Evolutionary conservation across 2,329 filamentous ascomycete genomes (phyloP), one percentile per base, ranked within the genome.

Genomic region (Fusarium praegraminearum): DNA sequence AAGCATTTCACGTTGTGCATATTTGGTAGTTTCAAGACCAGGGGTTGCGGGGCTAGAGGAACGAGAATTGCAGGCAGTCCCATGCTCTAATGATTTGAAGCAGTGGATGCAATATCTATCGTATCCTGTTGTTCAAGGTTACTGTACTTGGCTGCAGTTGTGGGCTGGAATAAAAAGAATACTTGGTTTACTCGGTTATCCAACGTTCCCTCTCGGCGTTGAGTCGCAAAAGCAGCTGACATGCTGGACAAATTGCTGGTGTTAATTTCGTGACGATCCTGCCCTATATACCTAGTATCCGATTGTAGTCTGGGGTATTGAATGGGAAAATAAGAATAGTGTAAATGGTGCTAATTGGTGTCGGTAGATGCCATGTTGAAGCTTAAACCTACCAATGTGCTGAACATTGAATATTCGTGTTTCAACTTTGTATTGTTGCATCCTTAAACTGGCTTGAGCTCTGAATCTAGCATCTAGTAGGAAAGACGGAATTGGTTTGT

Each of bases 21-120:
- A 58, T 57, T 62, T 46, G 61, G 47, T 40, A 65, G 46, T 65
- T 57, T 60, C 56, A 64, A 62, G 65, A 69, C 35, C 41, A 50
- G 38, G 46, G 65, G 60, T 57, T 24, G 54, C 18, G 52, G 61
- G 49, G 53, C 41, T 68, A 60, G 57, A 67, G 60, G 54, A 68
- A 66, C 41, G 65, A 73, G 60, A 70, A 63, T 49, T 64, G 68
- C 65, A 63, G 58, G 22, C 58, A 64, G 57, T 68, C 62, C 73
- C 70, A 74, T 69, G 70, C 71, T 74, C 70, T 74, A 74, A 74
- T 74, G 72, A 73, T 55, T 65, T 74, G 72, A 73, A 73, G 73
- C 65, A 70, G 59, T 67, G 70, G 70, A 65, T 71, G 72, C 68
- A 70, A 63, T 70, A 61, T 71, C 67, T 49, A 52, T 56, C 59